These are phyloP conservation scores for Tricholoma furcatifolium DNA, from an alignment of 768 basidiomycete genomes.

Conservation along the genomic window DNA sequence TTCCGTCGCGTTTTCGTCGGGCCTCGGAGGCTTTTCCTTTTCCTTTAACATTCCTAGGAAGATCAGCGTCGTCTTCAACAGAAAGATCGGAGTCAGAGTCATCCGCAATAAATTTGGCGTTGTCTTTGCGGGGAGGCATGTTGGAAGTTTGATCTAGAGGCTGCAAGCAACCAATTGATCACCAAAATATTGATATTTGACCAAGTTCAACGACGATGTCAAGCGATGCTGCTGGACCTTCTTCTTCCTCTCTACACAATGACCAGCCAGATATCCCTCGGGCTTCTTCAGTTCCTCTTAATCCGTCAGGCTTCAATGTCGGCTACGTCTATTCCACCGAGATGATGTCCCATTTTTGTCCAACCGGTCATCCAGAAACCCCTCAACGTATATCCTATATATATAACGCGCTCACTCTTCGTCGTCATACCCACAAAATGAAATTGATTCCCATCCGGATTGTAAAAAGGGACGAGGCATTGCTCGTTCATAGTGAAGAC, in stretches of 20 bases:
- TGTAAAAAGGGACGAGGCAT: slow-evolving; percentile 73
- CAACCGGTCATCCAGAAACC: slow-evolving; percentile 61
- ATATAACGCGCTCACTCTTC: slow-evolving; percentile 59
- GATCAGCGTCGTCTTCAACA: slow-evolving; percentile 49
- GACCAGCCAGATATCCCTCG: slow-evolving; percentile 23
- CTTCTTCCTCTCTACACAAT: slow-evolving; percentile 4
- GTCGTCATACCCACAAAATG: slow-evolving; percentile 68
- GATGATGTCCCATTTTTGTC: slow-evolving; percentile 83
- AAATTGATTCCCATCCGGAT: slow-evolving; percentile 72
- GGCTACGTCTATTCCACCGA: slow-evolving; percentile 85
- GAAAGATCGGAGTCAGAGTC: slow-evolving; percentile 77
- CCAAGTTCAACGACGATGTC: slow-evolving; percentile 7
- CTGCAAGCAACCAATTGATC: slow-evolving; percentile 4
- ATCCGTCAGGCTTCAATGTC: slow-evolving; percentile 45
- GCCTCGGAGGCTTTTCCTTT: slow-evolving; percentile 42
- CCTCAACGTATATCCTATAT: slow-evolving; percentile 86
- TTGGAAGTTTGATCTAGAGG: slow-evolving; percentile 8
- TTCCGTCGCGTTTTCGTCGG: slow-evolving; percentile 17
- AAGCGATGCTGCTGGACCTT: slow-evolving; percentile 6
- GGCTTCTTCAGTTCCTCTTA: slow-evolving; percentile 43
- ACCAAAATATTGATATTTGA: not conserved
- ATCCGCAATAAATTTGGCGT: slow-evolving; percentile 46
- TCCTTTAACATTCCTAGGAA: slow-evolving; percentile 33
- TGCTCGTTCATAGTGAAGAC: slow-evolving; percentile 87
- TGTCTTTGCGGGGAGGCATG: slow-evolving; percentile 35